Conservation (phyloP, 2,329 filamentous ascomycete genomes). For the Colletotrichum orchidophilum region DNA sequence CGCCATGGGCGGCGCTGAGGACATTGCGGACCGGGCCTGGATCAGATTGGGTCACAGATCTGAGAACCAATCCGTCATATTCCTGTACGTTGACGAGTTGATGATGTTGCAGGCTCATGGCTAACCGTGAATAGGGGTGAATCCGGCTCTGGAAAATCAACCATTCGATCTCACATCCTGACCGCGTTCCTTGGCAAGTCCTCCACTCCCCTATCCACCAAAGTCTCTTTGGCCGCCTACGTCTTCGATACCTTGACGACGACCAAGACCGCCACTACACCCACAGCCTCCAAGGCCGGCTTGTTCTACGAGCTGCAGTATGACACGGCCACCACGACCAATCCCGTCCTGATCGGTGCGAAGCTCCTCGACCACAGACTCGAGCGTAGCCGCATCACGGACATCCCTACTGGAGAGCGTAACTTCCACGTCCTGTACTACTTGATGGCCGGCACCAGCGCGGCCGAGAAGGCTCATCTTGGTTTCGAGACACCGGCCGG, state of each 20-base stretch:
- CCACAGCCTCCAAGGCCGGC: constrained; percentile 93
- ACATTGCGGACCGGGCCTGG: constrained; percentile 88
- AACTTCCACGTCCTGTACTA: constrained; percentile 98
- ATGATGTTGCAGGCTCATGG: neutral
- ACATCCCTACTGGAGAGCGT: constrained; percentile 93
- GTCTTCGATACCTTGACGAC: constrained; percentile 97
- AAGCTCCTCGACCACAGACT: constrained; percentile 94
- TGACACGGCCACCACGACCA: constrained; percentile 85
- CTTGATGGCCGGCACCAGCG: constrained; percentile 88
- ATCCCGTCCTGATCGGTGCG: constrained; percentile 89
- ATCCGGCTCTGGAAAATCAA: constrained; percentile 96
- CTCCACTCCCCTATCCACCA: constrained; percentile 90
- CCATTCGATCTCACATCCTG: constrained; percentile 87
- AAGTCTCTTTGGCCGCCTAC: constrained; percentile 92
- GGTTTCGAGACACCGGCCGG: constrained; percentile 63
- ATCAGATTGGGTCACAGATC: constrained; percentile 85
- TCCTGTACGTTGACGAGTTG: constrained; percentile 73
- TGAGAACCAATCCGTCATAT: constrained; percentile 93
- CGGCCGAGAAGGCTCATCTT: constrained; percentile 88
- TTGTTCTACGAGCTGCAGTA: constrained; percentile 98
- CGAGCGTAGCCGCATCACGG: constrained; percentile 89
- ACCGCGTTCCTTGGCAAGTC: constrained; percentile 88
- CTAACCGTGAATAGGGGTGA: constrained; percentile 73
- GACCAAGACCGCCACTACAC: constrained; percentile 95
- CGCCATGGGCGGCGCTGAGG: constrained; percentile 91